Conservation (phyloP, 306 rosid species). For the Acacia confusa region DNA sequence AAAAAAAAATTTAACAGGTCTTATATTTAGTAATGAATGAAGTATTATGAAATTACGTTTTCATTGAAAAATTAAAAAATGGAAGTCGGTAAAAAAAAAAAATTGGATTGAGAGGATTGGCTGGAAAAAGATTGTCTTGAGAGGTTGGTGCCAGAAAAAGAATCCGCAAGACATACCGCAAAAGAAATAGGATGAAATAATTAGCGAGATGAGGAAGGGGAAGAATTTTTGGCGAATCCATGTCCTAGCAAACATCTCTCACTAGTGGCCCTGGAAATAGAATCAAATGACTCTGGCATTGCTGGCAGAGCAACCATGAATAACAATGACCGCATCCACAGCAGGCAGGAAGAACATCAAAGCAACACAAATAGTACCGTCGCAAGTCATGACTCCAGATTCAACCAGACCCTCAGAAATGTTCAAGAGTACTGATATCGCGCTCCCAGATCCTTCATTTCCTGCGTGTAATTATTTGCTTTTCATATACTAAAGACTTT, state of each 20-base stretch:
- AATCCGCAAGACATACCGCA: background rate
- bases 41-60: too few species aligned
- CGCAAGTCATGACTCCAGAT: constrained; percentile 62
- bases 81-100: background rate
- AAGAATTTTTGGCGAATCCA: background rate
- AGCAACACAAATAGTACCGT: constrained; percentile 38
- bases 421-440: constrained; percentile 67
- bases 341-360: constrained; percentile 47
- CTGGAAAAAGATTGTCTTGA: background rate
- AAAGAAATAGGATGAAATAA: background rate
- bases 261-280: background rate
- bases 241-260: background rate
- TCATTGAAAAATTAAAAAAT: too few species aligned
- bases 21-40: too few species aligned
- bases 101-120: too few species aligned
- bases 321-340: constrained; percentile 41
- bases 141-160: background rate
- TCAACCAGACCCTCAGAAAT: constrained; percentile 80
- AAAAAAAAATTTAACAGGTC: too few species aligned
- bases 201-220: background rate
- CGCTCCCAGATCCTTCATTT: constrained; percentile 24
- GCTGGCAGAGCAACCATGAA: constrained; percentile 48
- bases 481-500: background rate
- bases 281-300: constrained; percentile 1
- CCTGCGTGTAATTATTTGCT: background rate